Conservation (phyloP, 1,139 yeast species). For the Pichia inconspicua region DNA sequence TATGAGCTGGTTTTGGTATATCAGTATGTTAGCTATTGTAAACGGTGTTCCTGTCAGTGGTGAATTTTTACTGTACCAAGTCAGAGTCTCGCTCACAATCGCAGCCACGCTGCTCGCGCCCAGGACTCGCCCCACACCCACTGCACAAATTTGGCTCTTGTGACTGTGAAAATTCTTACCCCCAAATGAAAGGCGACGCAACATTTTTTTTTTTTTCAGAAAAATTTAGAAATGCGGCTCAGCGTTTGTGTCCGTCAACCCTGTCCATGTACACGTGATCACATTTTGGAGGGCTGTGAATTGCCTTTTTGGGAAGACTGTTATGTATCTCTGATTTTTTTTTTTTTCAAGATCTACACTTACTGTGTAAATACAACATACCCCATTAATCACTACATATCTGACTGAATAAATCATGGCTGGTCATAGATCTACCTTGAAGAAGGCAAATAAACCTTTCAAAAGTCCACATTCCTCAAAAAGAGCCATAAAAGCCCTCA, state of each 20-base stretch:
- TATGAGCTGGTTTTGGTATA: slow-evolving; percentile 1
- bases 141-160: too few species aligned
- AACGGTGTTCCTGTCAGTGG: background rate
- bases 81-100: background rate
- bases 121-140: background rate
- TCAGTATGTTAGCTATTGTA: background rate
- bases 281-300: background rate
- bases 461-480: slow-evolving; percentile 90
- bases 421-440: slow-evolving; percentile 76
- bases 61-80: background rate
- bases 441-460: slow-evolving; percentile 81
- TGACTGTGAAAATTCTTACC: too few species aligned
- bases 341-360: background rate
- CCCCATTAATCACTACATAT: too few species aligned
- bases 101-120: background rate
- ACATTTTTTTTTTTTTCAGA: too few species aligned
- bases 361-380: too few species aligned
- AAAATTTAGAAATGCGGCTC: background rate
- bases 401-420: slow-evolving; percentile 34
- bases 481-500: slow-evolving; percentile 69
- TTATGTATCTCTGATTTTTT: background rate
- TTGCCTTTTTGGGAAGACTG: background rate
- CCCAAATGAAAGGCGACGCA: too few species aligned
- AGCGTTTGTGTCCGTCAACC: background rate
- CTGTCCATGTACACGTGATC: too few species aligned